Conservation (phyloP, 345 rosid species). For the Sapria himalayana region DNA sequence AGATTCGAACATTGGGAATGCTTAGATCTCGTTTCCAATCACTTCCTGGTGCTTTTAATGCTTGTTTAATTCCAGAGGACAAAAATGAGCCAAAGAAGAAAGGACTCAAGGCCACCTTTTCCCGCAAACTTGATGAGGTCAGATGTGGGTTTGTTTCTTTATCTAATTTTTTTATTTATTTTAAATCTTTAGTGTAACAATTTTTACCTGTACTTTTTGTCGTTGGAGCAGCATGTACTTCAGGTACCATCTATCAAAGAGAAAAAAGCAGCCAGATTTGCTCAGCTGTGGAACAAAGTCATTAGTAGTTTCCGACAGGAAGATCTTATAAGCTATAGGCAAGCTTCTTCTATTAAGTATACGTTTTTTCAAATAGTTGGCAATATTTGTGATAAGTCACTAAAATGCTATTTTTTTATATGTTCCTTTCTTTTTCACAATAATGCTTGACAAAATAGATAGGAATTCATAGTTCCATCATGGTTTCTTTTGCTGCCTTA, state of each 20-base stretch:
- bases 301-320: constrained; percentile 92
- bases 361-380: no score
- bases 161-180: no score
- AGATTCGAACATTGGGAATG: constrained; percentile 99
- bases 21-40: constrained; percentile 86
- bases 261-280: constrained; percentile 80
- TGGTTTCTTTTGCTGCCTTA: no score
- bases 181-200: no score
- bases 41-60: constrained; percentile 83
- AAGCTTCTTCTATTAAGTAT: constrained; percentile 1
- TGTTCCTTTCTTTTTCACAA: no score
- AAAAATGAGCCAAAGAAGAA: constrained; percentile 41
- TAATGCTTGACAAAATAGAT: no score
- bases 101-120: constrained; percentile 47
- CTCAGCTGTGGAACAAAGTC: constrained; percentile 95
- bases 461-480: no score
- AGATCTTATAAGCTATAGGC: constrained; percentile 79
- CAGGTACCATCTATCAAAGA: constrained; percentile 46
- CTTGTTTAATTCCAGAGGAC: constrained; percentile 55
- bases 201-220: no score
- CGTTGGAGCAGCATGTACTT: no score
- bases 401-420: no score
- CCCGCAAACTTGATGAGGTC: constrained; percentile 39
- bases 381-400: no score
- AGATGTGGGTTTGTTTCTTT: constrained; percentile 1